Conservation (phyloP, 805 yeast genomes). For the Spathaspora passalidarum region DNA sequence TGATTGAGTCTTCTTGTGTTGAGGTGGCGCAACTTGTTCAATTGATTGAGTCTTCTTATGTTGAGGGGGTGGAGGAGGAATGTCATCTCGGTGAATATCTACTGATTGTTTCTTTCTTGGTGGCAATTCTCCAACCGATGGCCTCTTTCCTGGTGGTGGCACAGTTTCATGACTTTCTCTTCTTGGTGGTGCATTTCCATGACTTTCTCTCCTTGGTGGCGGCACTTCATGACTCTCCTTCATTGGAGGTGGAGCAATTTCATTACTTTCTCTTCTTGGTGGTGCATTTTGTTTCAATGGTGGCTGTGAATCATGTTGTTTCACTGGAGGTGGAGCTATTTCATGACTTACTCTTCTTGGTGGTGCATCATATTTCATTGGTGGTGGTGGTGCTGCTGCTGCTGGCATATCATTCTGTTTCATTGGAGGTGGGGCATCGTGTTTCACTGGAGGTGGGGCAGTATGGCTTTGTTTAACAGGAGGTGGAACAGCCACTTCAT, state of each 20-base stretch:
- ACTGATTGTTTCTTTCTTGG: not conserved
- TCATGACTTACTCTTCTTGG: not conserved
- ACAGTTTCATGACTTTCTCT: not conserved
- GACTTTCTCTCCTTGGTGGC: conserved; percentile 3
- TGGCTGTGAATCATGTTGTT: no score
- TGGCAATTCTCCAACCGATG: not conserved
- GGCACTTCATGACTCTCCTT: not conserved
- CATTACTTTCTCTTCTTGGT: not conserved
- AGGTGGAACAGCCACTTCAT: no score
- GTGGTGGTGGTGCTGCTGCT: conserved; percentile 4
- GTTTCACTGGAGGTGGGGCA: no score
- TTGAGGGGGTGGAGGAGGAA: not conserved
- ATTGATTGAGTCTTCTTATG: not conserved
- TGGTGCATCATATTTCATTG: not conserved
- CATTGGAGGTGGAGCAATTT: not conserved
- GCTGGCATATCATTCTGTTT: not conserved
- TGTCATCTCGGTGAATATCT: not conserved
- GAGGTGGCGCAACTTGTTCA: not conserved
- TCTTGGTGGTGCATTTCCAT: not conserved
- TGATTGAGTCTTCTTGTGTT: not conserved
- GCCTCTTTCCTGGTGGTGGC: not conserved
- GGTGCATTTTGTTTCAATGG: no score
- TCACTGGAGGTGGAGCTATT: not conserved
- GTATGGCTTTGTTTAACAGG: no score
- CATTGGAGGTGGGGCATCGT: not conserved